Conservation (phyloP, 2,329 filamentous ascomycete genomes). For the Metarhizium guizhouense region DNA sequence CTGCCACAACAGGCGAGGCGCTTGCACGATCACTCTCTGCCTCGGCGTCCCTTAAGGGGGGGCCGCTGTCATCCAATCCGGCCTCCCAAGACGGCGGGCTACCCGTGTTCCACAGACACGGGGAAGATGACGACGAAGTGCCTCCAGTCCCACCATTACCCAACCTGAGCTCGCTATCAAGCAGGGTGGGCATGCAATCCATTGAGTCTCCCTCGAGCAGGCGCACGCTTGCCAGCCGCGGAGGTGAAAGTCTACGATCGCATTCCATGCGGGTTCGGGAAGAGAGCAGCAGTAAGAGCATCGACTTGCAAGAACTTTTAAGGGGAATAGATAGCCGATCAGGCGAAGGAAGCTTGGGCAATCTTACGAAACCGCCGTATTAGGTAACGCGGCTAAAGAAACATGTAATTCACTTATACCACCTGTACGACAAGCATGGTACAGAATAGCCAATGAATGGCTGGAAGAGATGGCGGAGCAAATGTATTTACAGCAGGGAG, state of each 20-base stretch:
- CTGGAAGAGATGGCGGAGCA: not conserved
- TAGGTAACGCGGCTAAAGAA: slow-evolving; percentile 15
- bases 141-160: slow-evolving; percentile 51
- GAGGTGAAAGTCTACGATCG: slow-evolving; percentile 27
- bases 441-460: not conserved
- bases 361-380: slow-evolving; percentile 40
- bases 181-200: slow-evolving; percentile 16
- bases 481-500: not conserved
- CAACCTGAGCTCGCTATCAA: slow-evolving; percentile 21
- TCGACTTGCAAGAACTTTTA: slow-evolving; percentile 41
- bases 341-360: slow-evolving; percentile 36
- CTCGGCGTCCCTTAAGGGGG: slow-evolving; percentile 25
- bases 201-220: slow-evolving; percentile 1
- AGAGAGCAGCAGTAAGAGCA: slow-evolving; percentile 19
- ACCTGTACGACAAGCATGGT: not conserved
- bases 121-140: slow-evolving; percentile 24
- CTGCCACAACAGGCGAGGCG: slow-evolving; percentile 17
- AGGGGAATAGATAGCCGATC: slow-evolving; percentile 40
- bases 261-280: slow-evolving; percentile 24
- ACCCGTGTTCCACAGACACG: not conserved
- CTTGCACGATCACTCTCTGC: slow-evolving; percentile 24
- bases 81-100: slow-evolving; percentile 16
- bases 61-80: slow-evolving; percentile 36
- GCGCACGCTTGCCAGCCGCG: slow-evolving; percentile 33
- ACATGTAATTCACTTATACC: not conserved